Base-by-base conservation (phyloP, 495 filamentous ascomycete genomes). In the Tetracladium marchalianum region DNA sequence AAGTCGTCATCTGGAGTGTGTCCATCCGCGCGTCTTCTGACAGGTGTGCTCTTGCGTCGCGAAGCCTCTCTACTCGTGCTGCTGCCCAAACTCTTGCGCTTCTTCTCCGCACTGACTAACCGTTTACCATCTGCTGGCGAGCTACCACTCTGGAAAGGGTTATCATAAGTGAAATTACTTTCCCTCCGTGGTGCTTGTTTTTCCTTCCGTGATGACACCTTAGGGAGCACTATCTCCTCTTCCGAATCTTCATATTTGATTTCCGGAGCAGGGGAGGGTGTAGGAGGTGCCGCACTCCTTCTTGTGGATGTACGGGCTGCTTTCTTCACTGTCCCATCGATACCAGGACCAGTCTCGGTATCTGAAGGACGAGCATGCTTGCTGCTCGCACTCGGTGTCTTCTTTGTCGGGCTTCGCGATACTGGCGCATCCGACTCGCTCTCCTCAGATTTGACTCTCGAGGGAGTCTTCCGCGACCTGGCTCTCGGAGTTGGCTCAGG, bases 141-240 rank as follows among this genome's bases (percentile, higher is more conserved):
- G 46, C 68, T 66, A 11, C 87, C 89, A 57, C 86, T 92, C 60
- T 98, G 92, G 56, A 98, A 98, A 0, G 92, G 90, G 56, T 98
- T 98, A 39, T 97, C 89, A 55, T 76, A 69, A 31, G 81, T 83
- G 64, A 97, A 95, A 49, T 84, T 74, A 55, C 71, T 77, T 16
- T 75, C 73, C 31, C 50, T 38, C 53, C 34, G 65, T 61, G 12
- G 46, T 27, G 22, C 3, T 3, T 3, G 3, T 7, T 27, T 27
- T 7, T 38, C 13, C 35, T 38, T 38, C 35, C 17, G 35, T 13
- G n/a, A 13, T 13, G 3, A 6, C 8, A 15, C 22, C 22, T 27
- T 27, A 27, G 22, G 7, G 4, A 46, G 17, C 7, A 22, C 40
- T 5, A 37, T 18, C 9, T 31, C 34, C 27, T 49, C 65, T 31